Evolutionary conservation across 2,329 filamentous ascomycete species (phyloP), one percentile per base, ranked within the genome.

Genomic region (Endoconidiophora laricicola): DNA sequence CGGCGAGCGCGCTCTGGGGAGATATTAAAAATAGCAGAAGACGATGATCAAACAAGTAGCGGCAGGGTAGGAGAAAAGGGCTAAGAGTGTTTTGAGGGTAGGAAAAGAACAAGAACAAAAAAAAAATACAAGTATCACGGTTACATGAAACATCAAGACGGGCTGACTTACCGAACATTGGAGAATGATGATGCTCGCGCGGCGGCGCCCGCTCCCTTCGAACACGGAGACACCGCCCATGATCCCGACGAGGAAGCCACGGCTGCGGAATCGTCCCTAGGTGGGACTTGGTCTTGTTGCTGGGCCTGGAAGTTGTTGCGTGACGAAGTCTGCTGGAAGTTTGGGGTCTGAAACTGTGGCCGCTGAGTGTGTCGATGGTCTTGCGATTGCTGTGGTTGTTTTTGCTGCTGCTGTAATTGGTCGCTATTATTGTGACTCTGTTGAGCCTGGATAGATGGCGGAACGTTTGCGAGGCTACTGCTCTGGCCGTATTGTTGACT

Each of bases 171-270:
- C 44, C 46, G 29, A 37, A 33, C 33, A 10, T 49, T 49, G 4
- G 47, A 53, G 47, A 53, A 53, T 20, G 51, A 53, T 16, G 51
- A 53, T 6, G 51, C 48, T 20, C 51, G 37, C 18, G 39, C 47
- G 20, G 42, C 44, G 4, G 23, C 14, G 44, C 46, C 46, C 2
- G 26, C 39, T 20, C 18, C 36, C 33, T 46, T 49, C 18, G 44
- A 47, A 20, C 24, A 24, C n/a, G 33, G 50, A 12, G 42, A 37
- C 33, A 53, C 36, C 9, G 23, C 36, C 47, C 51, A 50, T 24
- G 47, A 49, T 33, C 39, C 46, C 36, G 46, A 40, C 41, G 41
- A 20, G n/a, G 48, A 29, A 44, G 36, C 43, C 14, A 50, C 44
- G 16, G 40, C 46, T 24, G 37, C 50, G 6, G 50, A 48, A 20